Evolutionary conservation across 2,329 filamentous ascomycete species (phyloP), one percentile per base, ranked within the genome.

Genomic region (Colletotrichum tropicale): DNA sequence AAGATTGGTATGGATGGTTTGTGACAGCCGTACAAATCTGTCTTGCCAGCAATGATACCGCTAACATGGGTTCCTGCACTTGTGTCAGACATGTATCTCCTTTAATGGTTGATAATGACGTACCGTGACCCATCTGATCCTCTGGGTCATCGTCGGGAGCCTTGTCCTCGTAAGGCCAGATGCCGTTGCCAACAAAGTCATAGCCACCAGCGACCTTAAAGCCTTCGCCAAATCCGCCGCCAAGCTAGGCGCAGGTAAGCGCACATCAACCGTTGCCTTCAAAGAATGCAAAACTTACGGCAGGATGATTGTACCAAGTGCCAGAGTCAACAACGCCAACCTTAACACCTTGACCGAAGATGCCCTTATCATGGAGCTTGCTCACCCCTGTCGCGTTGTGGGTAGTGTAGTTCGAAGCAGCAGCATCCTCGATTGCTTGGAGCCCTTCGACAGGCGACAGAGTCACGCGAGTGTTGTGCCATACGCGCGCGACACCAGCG

Each of bases 181-280:
- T 71, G 64, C 74, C 77, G 71, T 88, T 85, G 13, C 86, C 87
- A 7, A 87, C 83, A 67, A 89, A 82, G 66, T 89, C 87, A 52
- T 83, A 84, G 2, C 88, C 88, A 67, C 82, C 82, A 6, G 83
- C 82, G 12, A 89, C 85, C 30, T 88, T 83, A 76, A 83, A 88
- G 1, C 86, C 87, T 13, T 80, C 77, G 6, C 88, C 88, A 76
- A 88, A 88, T 48, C 87, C 86, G 7, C 87, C 87, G 10, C 88
- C 87, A 4, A 89, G 67, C 76, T 77, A 21, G 6, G 5, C 5
- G 7, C 28, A 8, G 83, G 38, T 86, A 84, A 56, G 64, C 34
- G 0, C 0, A 34, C 12, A 15, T 12, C 13, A 30, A 12, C 0
- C 10, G 26, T 5, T 4, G 56, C 6, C 18, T 13, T 4, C 8